Base-by-base conservation (phyloP, 768 basidiomycete species). In the Podaxis mareebaensis region DNA sequence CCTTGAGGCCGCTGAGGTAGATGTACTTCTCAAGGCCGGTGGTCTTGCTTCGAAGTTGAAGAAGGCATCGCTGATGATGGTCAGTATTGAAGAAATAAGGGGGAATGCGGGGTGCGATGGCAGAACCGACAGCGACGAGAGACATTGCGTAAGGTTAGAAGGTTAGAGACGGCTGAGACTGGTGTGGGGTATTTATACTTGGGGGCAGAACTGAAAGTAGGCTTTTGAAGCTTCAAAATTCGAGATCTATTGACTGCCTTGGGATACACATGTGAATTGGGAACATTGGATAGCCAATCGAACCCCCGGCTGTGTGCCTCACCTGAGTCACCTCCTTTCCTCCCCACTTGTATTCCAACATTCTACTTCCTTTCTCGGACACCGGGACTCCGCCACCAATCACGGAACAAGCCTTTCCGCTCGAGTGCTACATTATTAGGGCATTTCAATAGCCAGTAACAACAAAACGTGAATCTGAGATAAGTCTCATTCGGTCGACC, bases 1-100 rank as follows among this genome's bases (percentile, higher is more conserved):
- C 78, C 67, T 90, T 85, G 69, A 92, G 79, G 10, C 82, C 82
- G 42, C 81, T 83, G 64, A 92, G 81, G 72, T 85, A 91, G 65
- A 90, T 87, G 74, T 92, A 89, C 71, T 89, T 86, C 63, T 91
- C 87, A 55, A 91, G 79, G 24, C 80, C 75, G 60, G 76, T 74
- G 1, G 74, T 62, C 73, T 88, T 89, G 68, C 83, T 81, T 61
- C 85, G 83, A 20, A 88, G 75, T 71, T 88, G 87, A 3, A 71
- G 74, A 2, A 88, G 79, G 70, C 83, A 85, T 65, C 87, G 79
- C 62, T 82, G 80, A 38, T 77, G 78, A 67, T 88, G 87, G 71
- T 84, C 79, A 36, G 82, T 82, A 58, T 71, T 71, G 55, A 74
- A 69, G 61, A 87, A 75, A 66, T 79, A 78, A 15, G 85, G 85